Percentiles rank a stretch among this genome's conserved stretches.
Conservation (phyloP, 768 basidiomycete species). For the Rhizopogon vesiculosus region DNA sequence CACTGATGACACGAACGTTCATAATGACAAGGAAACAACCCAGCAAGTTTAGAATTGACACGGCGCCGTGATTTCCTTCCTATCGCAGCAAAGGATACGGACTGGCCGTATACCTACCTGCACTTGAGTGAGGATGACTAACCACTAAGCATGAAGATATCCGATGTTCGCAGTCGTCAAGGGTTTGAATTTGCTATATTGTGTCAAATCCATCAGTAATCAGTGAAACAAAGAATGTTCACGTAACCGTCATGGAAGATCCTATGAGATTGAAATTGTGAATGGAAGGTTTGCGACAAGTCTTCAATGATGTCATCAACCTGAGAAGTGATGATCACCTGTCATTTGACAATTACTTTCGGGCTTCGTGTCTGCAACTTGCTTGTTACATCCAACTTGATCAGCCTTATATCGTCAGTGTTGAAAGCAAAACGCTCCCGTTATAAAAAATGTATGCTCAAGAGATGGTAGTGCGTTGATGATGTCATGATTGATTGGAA, state of each 20-base stretch:
- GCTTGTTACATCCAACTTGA: conserved; percentile 56
- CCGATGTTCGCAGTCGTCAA: too few relatives aligned
- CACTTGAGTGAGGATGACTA: too few relatives aligned
- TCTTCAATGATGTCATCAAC: background rate
- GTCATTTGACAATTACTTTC: conserved; percentile 26
- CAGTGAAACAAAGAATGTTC: conserved; percentile 52
- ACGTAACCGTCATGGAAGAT: conserved; percentile 70
- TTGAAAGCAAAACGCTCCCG: conserved; percentile 52
- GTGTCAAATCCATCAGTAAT: conserved; percentile 60
- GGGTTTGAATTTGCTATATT: too few relatives aligned
- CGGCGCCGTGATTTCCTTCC: too few relatives aligned
- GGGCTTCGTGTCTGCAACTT: conserved; percentile 70
- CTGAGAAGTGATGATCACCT: background rate
- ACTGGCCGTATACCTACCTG: too few relatives aligned
- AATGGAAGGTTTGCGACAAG: conserved; percentile 1
- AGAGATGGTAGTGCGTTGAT: conserved; percentile 35
- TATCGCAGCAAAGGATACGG: too few relatives aligned
- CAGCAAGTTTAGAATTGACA: too few relatives aligned
- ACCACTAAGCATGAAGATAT: too few relatives aligned
- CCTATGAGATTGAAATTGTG: conserved; percentile 30
- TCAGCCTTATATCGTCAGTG: conserved; percentile 23
- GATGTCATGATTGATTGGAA: conserved; percentile 11
- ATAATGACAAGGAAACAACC: too few relatives aligned
- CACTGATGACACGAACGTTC: too few relatives aligned
- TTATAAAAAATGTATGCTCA: conserved; percentile 61